phyloP scores from a whole-genome alignment of 1,284 basidiomycete species.

The Psilocybe mexicana region DNA sequence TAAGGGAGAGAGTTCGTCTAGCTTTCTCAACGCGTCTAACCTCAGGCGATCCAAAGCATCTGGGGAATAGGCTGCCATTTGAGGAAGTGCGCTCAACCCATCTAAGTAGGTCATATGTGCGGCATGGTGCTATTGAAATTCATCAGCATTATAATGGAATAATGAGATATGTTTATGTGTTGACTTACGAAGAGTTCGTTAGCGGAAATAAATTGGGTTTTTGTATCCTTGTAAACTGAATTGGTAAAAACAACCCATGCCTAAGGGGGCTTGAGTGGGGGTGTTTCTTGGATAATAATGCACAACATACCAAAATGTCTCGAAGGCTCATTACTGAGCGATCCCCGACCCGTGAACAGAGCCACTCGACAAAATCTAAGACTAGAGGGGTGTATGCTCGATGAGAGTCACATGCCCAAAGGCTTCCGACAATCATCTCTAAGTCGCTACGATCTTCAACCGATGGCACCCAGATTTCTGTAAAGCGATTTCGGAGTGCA shows the following conservation, averaged over 20 bases:
- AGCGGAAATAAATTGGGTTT: slow-evolving; percentile 38
- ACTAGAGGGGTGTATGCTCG: slow-evolving; percentile 62
- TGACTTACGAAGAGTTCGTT: slow-evolving; percentile 73
- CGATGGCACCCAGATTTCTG: slow-evolving; percentile 98
- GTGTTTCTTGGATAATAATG: not conserved
- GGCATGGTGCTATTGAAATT: slow-evolving; percentile 69
- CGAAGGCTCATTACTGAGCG: slow-evolving; percentile 76
- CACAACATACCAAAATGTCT: slow-evolving; percentile 78
- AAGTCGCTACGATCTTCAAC: slow-evolving; percentile 80
- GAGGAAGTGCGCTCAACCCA: slow-evolving; percentile 78
- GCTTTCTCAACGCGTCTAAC: slow-evolving; percentile 45
- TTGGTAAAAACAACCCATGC: slow-evolving; percentile 94
- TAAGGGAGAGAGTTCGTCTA: slow-evolving; percentile 56
- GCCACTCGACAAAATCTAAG: slow-evolving; percentile 85
- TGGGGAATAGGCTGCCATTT: slow-evolving; percentile 56
- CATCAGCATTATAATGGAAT: slow-evolving; percentile 3
- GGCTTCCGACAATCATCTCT: slow-evolving; percentile 74
- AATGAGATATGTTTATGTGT: not conserved
- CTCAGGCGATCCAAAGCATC: slow-evolving; percentile 51
- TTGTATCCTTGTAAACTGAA: slow-evolving; percentile 44
- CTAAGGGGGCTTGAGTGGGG: slow-evolving; percentile 40
- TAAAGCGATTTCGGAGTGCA: slow-evolving; percentile 96
- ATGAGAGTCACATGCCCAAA: slow-evolving; percentile 70
- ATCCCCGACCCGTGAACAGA: slow-evolving; percentile 68
- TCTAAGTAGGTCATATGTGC: slow-evolving; percentile 88